These are phyloP conservation scores for Cucumis hystrix DNA, from an alignment of 306 rosid species.

Conservation along the genomic window DNA sequence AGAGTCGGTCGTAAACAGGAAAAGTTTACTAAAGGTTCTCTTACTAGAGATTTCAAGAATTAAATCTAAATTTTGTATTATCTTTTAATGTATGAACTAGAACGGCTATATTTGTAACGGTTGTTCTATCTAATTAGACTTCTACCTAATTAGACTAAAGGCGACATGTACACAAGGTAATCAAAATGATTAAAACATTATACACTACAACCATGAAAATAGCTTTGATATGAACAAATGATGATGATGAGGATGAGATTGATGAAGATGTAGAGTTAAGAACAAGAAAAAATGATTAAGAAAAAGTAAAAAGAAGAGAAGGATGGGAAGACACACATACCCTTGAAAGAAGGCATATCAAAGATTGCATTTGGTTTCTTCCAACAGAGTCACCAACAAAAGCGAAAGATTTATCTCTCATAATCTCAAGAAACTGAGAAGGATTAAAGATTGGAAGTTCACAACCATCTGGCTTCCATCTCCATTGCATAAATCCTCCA, in stretches of 20 bases:
- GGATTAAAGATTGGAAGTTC: conserved; percentile 68
- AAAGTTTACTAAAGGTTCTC: no score
- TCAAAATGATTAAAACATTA: no score
- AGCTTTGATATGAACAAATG: no score
- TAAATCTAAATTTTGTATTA: no score
- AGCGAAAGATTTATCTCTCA: conserved; percentile 73
- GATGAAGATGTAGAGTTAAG: background rate
- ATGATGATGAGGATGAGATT: background rate
- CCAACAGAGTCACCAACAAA: conserved; percentile 94
- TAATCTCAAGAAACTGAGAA: conserved; percentile 55
- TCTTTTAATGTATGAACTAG: no score
- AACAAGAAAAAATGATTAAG: background rate
- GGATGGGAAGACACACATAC: background rate
- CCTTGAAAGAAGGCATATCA: conserved; percentile 8
- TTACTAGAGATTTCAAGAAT: no score
- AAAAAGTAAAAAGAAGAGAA: no score
- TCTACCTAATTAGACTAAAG: no score
- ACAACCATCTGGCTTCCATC: conserved; percentile 77
- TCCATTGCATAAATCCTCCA: conserved; percentile 68
- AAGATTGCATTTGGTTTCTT: conserved; percentile 48
- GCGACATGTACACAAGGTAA: background rate
- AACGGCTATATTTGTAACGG: no score
- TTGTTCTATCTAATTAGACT: no score
- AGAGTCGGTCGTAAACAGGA: no score
- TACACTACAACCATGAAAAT: no score